Conservation (phyloP, 1,284 basidiomycete species). For the Cystobasidium slooffiae region DNA sequence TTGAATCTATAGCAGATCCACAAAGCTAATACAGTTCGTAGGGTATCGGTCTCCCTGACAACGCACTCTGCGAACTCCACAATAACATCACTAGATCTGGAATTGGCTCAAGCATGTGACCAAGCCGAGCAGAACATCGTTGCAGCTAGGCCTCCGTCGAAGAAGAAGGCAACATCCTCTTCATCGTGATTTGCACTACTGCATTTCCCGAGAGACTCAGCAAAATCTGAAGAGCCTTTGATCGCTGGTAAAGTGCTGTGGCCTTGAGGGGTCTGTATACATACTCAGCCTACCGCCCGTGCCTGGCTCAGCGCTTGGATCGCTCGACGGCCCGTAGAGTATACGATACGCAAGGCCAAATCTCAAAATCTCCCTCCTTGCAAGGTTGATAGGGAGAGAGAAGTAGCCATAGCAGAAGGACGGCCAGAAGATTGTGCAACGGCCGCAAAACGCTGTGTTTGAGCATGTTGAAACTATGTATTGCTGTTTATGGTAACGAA, state of each 20-base stretch:
- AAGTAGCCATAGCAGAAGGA: neutral
- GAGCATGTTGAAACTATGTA: constrained; percentile 33
- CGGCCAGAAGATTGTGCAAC: neutral
- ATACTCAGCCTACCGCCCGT: no score
- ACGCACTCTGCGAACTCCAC: constrained; percentile 39
- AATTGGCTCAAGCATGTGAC: constrained; percentile 39
- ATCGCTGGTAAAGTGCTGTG: no score
- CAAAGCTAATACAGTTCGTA: neutral
- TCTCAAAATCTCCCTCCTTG: no score
- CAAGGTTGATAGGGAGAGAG: no score
- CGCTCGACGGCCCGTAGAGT: no score
- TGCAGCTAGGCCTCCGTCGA: constrained; percentile 14
- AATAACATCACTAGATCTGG: constrained; percentile 28
- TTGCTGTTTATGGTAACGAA: constrained; percentile 9
- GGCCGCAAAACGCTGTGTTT: neutral
- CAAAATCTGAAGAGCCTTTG: no score
- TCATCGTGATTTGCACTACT: neutral
- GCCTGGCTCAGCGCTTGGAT: no score
- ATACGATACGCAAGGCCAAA: no score
- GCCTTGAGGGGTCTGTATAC: no score
- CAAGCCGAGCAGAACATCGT: constrained; percentile 25
- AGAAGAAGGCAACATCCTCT: constrained; percentile 9
- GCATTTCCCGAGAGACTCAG: no score
- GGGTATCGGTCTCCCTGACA: constrained; percentile 34
- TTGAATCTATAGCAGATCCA: neutral